Base-by-base conservation (phyloP, 2,329 filamentous ascomycete species). In the Aspergillus udagawae region DNA sequence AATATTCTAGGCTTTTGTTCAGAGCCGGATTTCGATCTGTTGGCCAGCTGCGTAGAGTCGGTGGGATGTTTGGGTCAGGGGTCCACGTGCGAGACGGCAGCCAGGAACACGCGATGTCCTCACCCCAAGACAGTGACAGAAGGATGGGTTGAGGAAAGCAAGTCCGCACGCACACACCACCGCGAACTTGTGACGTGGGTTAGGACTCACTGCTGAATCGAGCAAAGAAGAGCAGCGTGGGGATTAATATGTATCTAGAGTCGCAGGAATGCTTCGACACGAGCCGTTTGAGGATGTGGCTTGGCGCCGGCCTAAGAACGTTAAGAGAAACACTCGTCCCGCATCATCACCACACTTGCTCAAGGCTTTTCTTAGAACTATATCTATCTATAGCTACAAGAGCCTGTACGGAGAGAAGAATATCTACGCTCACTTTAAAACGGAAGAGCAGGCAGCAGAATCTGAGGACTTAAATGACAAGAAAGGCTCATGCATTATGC, bases 11-110 rank as follows among this genome's bases (percentile, higher is more conserved):
- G 23, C 58, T 17, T n/a, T 58, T 49, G 60, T 61, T 58, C 60
- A 61, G 50, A 53, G 52, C 58, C 54, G 29, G 20, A 51, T 32
- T 25, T 42, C 38, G 28, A 35, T 32, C 51, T 52, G 53, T 45
- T 41, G 47, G 51, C 47, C 23, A 52, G 48, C 41, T 54, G 56
- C 44, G 51, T 29, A 51, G 56, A 56, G 54, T 54, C 55, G 55
- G 54, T 56, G 60, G 44, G 56, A 53, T 53, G 62, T 64, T 64
- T 63, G 61, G 63, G 65, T 66, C 65, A 67, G 65, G 65, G 65
- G 65, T 65, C 64, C 65, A 67, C 64, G 65, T 67, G 65, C 63
- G 53, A 49, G 55, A 53, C 47, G 49, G 35, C 42, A 59, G 54
- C 28, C 52, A 57, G 58, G 50, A 42, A 27, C 51, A 57, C 29